Conservation (phyloP, 1,284 basidiomycete genomes). For the Bondarzewia mesenterica region DNA sequence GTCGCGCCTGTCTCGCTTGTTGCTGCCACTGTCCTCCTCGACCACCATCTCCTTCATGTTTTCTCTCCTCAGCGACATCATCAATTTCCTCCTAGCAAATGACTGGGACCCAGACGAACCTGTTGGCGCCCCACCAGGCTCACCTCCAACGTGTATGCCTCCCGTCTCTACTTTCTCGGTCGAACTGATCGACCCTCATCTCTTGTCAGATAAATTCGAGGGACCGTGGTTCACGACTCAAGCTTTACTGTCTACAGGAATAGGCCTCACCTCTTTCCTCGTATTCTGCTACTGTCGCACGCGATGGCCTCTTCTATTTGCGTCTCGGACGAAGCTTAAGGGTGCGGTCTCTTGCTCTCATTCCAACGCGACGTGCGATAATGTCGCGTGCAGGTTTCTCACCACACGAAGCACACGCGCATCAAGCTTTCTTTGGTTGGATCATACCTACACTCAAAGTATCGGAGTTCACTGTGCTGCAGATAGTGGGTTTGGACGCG, state of each 20-base stretch:
- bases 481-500: conserved; percentile 94
- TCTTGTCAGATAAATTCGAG: conserved; percentile 54
- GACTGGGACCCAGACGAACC: conserved; percentile 4
- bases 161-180: neutral
- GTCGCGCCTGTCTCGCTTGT: neutral
- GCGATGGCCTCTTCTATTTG: conserved; percentile 85
- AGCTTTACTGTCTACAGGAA: conserved; percentile 66
- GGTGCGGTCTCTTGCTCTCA: conserved; percentile 36
- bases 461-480: conserved; percentile 90
- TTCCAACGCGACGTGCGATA: neutral
- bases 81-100: neutral
- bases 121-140: conserved; percentile 40
- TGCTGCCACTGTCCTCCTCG: neutral
- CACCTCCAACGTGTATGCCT: conserved; percentile 46
- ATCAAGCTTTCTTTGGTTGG: conserved; percentile 89
- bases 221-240: conserved; percentile 95
- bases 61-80: neutral
- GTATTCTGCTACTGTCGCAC: conserved; percentile 85
- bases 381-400: conserved; percentile 62
- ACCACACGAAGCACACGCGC: conserved; percentile 81
- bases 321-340: conserved; percentile 90
- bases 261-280: conserved; percentile 79
- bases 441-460: conserved; percentile 86
- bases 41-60: neutral
- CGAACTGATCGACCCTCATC: neutral